phyloP scores from a whole-genome alignment of 345 rosid species.

The Ailanthus altissimus region DNA sequence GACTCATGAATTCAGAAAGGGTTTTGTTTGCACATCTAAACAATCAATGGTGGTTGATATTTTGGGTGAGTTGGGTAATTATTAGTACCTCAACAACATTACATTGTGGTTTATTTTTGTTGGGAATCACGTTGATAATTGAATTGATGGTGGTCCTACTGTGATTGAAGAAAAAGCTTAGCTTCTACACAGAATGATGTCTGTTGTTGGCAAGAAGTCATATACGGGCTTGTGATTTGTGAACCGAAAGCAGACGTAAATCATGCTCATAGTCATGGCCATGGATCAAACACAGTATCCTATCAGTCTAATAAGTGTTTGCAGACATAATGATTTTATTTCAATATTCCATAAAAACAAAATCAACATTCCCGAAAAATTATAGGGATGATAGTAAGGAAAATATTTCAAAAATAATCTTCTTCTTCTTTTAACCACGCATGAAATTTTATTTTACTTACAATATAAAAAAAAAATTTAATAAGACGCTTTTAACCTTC shows the following conservation, averaged over 20 bases:
- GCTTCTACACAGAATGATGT: not conserved
- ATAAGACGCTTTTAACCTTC: too few relatives aligned
- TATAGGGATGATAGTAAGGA: not conserved
- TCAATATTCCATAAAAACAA: too few relatives aligned
- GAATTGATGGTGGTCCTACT: slow-evolving; percentile 8
- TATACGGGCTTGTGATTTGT: not conserved
- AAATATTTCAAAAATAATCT: too few relatives aligned
- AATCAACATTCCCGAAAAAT: not conserved
- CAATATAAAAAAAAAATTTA: too few relatives aligned
- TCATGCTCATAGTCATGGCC: too few relatives aligned
- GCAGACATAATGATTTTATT: not conserved
- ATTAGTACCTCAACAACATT: not conserved
- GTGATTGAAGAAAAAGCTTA: not conserved
- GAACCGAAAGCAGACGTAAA: slow-evolving; percentile 31
- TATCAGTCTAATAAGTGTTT: slow-evolving; percentile 11
- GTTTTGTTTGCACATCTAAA: too few relatives aligned
- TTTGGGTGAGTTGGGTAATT: not conserved
- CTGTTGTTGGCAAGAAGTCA: slow-evolving; percentile 1
- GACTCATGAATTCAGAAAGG: too few relatives aligned
- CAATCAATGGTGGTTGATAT: not conserved
- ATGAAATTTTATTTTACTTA: too few relatives aligned
- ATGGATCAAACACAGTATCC: not conserved
- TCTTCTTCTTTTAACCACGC: too few relatives aligned
- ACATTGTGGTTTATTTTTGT: not conserved
- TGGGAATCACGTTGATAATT: not conserved